Conservation (phyloP, 1,284 basidiomycete genomes). For the Paramarasmius palmivorus region DNA sequence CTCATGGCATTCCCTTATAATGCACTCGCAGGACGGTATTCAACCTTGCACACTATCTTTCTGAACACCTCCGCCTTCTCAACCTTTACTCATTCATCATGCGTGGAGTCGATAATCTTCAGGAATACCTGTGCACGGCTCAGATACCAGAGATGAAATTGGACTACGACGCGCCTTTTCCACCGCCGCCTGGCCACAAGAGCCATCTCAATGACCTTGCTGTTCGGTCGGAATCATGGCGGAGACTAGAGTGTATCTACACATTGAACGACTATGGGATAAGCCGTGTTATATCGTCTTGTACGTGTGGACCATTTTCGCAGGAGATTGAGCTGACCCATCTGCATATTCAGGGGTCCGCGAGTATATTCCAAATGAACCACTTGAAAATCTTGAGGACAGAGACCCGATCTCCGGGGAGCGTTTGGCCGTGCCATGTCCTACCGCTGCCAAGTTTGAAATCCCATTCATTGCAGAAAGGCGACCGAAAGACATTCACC, state of each 20-base stretch:
- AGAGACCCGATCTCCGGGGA: constrained; percentile 40
- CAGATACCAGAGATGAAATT: constrained; percentile 48
- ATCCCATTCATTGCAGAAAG: constrained; percentile 28
- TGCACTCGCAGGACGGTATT: no score
- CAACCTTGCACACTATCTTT: no score
- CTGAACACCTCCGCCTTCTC: no score
- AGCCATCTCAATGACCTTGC: constrained; percentile 44
- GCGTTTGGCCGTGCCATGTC: constrained; percentile 45
- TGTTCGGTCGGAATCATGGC: constrained; percentile 45
- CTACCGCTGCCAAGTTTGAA: constrained; percentile 30
- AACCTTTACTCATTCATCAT: neutral
- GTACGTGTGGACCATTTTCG: constrained; percentile 26
- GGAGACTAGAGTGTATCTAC: constrained; percentile 49
- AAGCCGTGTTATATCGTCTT: constrained; percentile 32
- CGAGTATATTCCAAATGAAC: constrained; percentile 33
- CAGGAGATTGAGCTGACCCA: constrained; percentile 1
- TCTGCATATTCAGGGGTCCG: constrained; percentile 33
- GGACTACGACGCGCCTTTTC: constrained; percentile 30
- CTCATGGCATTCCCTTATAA: no score
- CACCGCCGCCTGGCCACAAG: constrained; percentile 44
- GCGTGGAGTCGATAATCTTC: constrained; percentile 43
- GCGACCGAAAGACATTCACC: constrained; percentile 36
- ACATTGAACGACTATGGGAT: constrained; percentile 30
- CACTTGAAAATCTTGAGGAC: constrained; percentile 33
- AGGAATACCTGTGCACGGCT: constrained; percentile 45